phyloP scores from a whole-genome alignment of 495 filamentous ascomycete genomes.

The Aeminium ludgeri region DNA sequence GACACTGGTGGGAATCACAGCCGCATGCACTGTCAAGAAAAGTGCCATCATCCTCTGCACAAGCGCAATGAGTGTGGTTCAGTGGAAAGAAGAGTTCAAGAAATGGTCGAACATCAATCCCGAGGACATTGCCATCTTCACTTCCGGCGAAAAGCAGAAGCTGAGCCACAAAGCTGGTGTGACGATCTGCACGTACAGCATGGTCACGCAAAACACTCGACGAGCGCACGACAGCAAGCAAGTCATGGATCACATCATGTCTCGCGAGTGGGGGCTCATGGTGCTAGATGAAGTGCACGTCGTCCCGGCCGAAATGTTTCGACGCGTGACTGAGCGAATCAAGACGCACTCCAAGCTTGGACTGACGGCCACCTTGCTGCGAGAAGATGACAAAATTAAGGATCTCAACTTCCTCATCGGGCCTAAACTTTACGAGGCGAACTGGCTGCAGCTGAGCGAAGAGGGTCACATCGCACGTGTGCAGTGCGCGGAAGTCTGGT shows the following conservation, averaged over 20 bases:
- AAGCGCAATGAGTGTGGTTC: constrained; percentile 91
- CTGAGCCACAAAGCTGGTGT: constrained; percentile 84
- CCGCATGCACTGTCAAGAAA: constrained; percentile 94
- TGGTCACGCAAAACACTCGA: constrained; percentile 79
- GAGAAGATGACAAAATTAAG: constrained; percentile 96
- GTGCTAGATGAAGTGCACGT: constrained; percentile 98
- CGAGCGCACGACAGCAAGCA: constrained; percentile 85
- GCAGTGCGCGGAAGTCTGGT: constrained; percentile 98
- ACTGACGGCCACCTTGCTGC: constrained; percentile 79
- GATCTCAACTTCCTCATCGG: constrained; percentile 97
- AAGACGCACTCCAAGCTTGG: constrained; percentile 94
- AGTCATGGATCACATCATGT: constrained; percentile 90
- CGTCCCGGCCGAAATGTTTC: constrained; percentile 87
- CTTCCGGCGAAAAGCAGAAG: constrained; percentile 78
- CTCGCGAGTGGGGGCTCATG: constrained; percentile 96
- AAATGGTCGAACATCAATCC: constrained; percentile 98
- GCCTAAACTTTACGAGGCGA: constrained; percentile 93
- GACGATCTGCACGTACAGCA: constrained; percentile 93
- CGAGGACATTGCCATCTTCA: constrained; percentile 84
- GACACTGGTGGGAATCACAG: constrained; percentile 91
- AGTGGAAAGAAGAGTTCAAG: constrained; percentile 90
- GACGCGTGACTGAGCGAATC: constrained; percentile 78
- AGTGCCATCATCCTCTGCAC: constrained; percentile 89
- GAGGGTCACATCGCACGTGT: constrained; percentile 95
- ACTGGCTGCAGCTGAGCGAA: constrained; percentile 97